These are phyloP conservation scores for Irpex lacteus DNA, from an alignment of 1,284 basidiomycete genomes.

Conservation along the genomic window DNA sequence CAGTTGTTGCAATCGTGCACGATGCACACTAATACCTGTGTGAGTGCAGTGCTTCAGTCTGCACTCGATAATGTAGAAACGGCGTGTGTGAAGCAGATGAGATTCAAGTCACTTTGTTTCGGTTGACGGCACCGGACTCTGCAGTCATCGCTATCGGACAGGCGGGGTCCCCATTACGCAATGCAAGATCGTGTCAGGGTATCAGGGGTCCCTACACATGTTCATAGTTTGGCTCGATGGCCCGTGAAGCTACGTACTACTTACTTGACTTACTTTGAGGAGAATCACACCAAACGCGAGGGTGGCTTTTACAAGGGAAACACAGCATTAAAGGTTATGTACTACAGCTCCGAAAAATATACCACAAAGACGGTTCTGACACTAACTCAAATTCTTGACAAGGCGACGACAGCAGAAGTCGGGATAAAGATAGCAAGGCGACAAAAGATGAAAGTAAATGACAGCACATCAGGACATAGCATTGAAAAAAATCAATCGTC, in stretches of 20 bases:
- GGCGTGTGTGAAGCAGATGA: not conserved
- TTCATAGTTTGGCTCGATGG: too few species aligned
- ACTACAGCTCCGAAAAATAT: too few species aligned
- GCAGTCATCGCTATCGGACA: not conserved
- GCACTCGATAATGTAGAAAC: not conserved
- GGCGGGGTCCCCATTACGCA: not conserved
- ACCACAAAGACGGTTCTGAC: too few species aligned
- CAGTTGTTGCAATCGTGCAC: not conserved
- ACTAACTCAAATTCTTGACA: too few species aligned
- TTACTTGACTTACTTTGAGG: too few species aligned
- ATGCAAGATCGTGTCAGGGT: not conserved
- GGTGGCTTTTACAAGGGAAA: too few species aligned
- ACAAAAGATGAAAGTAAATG: slow-evolving; percentile 6
- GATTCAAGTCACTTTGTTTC: not conserved
- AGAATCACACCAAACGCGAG: too few species aligned
- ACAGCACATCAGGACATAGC: not conserved
- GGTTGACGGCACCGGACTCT: not conserved
- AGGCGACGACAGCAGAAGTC: slow-evolving; percentile 4
- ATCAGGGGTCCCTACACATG: not conserved
- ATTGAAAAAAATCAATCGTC: slow-evolving; percentile 6
- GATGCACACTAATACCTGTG: not conserved
- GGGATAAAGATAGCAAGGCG: slow-evolving; percentile 8
- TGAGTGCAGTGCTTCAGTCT: not conserved
- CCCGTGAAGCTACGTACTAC: too few species aligned
- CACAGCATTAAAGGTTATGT: too few species aligned